Evolutionary conservation across 805 yeast genomes (phyloP).

Genomic region (Candida qinlingensis): DNA sequence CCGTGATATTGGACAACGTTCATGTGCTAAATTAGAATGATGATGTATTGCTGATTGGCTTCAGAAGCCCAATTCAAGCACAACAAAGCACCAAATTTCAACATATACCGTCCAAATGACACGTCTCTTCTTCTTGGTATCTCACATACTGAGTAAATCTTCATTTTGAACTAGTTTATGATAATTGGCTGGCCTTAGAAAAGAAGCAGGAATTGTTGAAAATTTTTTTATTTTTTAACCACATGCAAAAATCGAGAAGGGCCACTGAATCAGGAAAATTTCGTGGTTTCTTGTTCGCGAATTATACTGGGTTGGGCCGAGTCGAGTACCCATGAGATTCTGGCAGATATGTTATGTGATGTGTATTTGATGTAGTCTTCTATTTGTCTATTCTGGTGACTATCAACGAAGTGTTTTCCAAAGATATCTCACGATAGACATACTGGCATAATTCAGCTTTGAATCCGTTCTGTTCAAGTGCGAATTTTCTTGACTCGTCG

Average conservation of each 20-base stretch:
- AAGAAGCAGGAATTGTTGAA: not conserved
- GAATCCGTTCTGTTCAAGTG: conserved; percentile 37
- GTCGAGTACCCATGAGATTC: too few relatives aligned
- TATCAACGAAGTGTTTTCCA: conserved; percentile 63
- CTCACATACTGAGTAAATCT: conserved; percentile 15
- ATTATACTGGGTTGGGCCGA: too few relatives aligned
- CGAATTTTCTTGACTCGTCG: conserved; percentile 63
- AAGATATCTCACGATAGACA: conserved; percentile 49
- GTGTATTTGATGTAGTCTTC: too few relatives aligned
- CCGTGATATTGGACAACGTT: not conserved
- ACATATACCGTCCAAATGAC: not conserved
- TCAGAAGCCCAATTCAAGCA: not conserved
- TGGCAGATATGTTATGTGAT: too few relatives aligned
- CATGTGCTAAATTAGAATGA: not conserved
- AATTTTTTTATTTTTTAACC: conserved; percentile 9
- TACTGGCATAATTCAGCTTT: conserved; percentile 52
- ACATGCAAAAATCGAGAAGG: not conserved
- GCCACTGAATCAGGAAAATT: not conserved
- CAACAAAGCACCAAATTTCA: not conserved
- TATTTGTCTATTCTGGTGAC: conserved; percentile 11
- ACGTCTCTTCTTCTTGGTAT: not conserved
- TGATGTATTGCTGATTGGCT: too few relatives aligned
- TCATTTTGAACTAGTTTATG: conserved; percentile 9
- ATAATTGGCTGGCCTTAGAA: not conserved
- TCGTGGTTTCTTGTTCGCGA: not conserved